Evolutionary conservation across 2,329 filamentous ascomycete genomes (phyloP).

Genomic region (Exophiala dermatitidis): DNA sequence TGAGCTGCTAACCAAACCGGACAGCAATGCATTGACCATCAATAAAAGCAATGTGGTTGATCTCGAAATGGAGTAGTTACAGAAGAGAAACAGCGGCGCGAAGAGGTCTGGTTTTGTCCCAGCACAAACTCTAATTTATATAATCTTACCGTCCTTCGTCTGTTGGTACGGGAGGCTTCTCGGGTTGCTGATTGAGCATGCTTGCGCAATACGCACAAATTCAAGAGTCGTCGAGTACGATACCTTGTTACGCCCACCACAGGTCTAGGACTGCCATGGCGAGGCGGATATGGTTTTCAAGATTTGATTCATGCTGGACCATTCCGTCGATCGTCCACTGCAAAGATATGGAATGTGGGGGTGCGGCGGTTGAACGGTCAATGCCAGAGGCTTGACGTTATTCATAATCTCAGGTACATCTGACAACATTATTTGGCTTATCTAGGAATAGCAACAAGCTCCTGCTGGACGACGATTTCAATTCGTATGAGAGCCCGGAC

Average conservation of each 20-base stretch:
- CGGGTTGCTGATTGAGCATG: neutral
- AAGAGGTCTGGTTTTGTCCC: conserved; percentile 4
- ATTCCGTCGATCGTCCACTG: neutral
- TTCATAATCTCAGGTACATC: conserved; percentile 8
- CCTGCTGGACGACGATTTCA: neutral
- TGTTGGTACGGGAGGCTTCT: neutral
- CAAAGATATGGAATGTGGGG: conserved; percentile 11
- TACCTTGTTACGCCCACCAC: neutral
- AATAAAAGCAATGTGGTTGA: neutral
- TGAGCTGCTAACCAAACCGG: neutral
- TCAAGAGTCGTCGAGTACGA: neutral
- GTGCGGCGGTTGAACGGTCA: conserved; percentile 5
- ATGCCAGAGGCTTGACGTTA: conserved; percentile 1
- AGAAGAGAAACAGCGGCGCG: neutral
- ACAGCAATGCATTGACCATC: neutral
- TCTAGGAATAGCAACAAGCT: conserved; percentile 11
- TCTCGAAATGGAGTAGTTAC: neutral
- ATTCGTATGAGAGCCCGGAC: neutral
- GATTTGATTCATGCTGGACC: neutral
- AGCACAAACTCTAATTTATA: conserved; percentile 13
- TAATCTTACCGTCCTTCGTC: neutral
- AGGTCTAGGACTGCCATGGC: neutral
- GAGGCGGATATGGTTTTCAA: neutral
- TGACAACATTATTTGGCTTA: neutral
- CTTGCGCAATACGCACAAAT: neutral